Evolutionary conservation across 495 filamentous ascomycete genomes (phyloP).

Genomic region (Aspergillus funiculosus): DNA sequence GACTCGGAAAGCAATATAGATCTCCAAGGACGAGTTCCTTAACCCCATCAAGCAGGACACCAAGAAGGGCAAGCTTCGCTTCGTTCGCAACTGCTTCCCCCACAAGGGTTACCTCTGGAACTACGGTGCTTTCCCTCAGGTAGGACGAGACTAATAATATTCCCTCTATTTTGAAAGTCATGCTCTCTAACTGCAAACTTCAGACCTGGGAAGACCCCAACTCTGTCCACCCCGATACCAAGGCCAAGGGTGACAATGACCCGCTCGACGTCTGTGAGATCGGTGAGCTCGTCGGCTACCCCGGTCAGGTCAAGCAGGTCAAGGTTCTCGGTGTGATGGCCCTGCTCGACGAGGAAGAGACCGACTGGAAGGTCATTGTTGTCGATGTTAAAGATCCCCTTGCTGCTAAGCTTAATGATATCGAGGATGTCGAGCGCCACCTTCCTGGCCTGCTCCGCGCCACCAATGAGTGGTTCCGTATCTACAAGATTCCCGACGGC

Average conservation of each 20-base stretch:
- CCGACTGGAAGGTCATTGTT: slow-evolving; percentile 99
- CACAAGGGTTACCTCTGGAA: slow-evolving; percentile 99
- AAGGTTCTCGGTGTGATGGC: slow-evolving; percentile 99
- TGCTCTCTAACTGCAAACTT: slow-evolving; percentile 6
- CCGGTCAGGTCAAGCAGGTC: slow-evolving; percentile 97
- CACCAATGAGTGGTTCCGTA: slow-evolving; percentile 99
- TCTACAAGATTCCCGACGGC: slow-evolving; percentile 99
- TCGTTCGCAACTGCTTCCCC: slow-evolving; percentile 99
- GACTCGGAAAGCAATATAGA: slow-evolving; percentile 45
- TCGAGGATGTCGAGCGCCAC: slow-evolving; percentile 98
- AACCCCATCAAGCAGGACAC: slow-evolving; percentile 86
- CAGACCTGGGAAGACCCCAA: slow-evolving; percentile 99
- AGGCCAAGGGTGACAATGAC: slow-evolving; percentile 99
- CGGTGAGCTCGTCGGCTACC: slow-evolving; percentile 91
- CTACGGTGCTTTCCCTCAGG: slow-evolving; percentile 98
- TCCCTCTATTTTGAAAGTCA: neutral
- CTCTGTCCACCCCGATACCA: slow-evolving; percentile 92
- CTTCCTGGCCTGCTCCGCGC: slow-evolving; percentile 92
- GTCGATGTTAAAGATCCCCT: slow-evolving; percentile 98
- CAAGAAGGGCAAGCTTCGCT: slow-evolving; percentile 65
- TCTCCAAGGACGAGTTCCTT: slow-evolving; percentile 89
- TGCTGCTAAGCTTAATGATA: slow-evolving; percentile 92
- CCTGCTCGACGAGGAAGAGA: slow-evolving; percentile 98
- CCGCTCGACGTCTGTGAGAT: slow-evolving; percentile 99
- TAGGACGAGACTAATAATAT: slow-evolving; percentile 31